A percentile compares a stretch with the other conserved stretches of the same genome.
phyloP scores from a whole-genome alignment of 495 filamentous ascomycete species.

The Penicillium cataractarum region DNA sequence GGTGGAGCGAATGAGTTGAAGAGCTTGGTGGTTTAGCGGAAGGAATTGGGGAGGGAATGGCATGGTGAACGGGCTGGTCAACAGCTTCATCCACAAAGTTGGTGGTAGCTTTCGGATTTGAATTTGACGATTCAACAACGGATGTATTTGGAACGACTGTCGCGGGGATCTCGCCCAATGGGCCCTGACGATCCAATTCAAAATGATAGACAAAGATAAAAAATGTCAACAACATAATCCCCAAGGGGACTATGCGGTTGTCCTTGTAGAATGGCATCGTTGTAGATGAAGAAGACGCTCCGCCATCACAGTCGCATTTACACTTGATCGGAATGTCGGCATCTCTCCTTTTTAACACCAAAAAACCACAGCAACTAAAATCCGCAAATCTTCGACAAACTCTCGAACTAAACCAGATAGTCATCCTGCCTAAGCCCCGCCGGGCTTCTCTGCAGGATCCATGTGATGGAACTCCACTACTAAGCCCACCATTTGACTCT shows the following conservation, averaged over 20 bases:
- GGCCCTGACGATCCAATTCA: slow-evolving; percentile 22
- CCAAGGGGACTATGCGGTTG: slow-evolving; percentile 33
- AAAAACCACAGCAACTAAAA: background rate
- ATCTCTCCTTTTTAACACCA: slow-evolving; percentile 1
- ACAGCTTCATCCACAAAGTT: slow-evolving; percentile 6
- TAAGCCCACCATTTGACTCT: slow-evolving; percentile 1
- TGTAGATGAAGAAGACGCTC: slow-evolving; percentile 1
- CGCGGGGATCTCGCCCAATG: slow-evolving; percentile 15
- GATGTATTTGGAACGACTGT: slow-evolving; percentile 8
- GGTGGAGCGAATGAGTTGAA: slow-evolving; percentile 7
- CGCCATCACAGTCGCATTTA: background rate
- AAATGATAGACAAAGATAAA: slow-evolving; percentile 34
- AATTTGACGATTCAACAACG: slow-evolving; percentile 8
- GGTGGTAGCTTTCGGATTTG: background rate
- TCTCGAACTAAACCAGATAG: background rate
- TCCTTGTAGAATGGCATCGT: slow-evolving; percentile 30
- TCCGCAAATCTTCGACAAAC: background rate
- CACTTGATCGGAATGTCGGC: background rate
- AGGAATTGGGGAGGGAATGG: slow-evolving; percentile 14
- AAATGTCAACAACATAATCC: slow-evolving; percentile 32
- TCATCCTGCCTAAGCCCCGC: background rate
- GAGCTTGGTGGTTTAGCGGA: slow-evolving; percentile 39
- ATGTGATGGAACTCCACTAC: slow-evolving; percentile 14
- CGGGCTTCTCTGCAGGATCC: background rate
- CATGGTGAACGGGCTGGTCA: slow-evolving; percentile 9